phyloP scores from a whole-genome alignment of 2,329 filamentous ascomycete genomes.

The Emergomyces africanus region DNA sequence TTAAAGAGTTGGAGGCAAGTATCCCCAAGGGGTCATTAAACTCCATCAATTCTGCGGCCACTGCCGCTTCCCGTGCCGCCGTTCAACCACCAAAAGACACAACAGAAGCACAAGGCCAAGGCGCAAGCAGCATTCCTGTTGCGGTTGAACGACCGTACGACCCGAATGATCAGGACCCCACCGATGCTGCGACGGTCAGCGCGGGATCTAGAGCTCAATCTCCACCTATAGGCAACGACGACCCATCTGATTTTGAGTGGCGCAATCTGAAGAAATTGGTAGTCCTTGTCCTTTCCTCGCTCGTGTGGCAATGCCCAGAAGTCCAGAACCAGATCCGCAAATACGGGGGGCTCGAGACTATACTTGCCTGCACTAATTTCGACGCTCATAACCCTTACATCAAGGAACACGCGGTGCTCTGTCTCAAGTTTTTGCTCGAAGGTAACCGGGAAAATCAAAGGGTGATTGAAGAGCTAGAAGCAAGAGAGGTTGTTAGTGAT shows the following conservation, averaged over 20 bases:
- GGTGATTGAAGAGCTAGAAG: conserved; percentile 38
- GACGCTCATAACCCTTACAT: conserved; percentile 93
- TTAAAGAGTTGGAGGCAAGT: conserved; percentile 75
- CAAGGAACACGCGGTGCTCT: conserved; percentile 79
- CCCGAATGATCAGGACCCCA: conserved; percentile 25
- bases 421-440: conserved; percentile 59
- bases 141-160: conserved; percentile 57
- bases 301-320: conserved; percentile 73
- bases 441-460: conserved; percentile 40
- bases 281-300: conserved; percentile 74
- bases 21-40: conserved; percentile 69
- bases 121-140: conserved; percentile 26
- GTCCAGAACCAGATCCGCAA: conserved; percentile 82
- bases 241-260: conserved; percentile 56
- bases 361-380: conserved; percentile 80
- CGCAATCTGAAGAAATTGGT: conserved; percentile 86
- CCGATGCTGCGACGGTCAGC: conserved; percentile 25
- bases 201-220: conserved; percentile 33
- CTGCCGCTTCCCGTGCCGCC: conserved; percentile 16
- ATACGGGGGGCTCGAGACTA: conserved; percentile 72
- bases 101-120: conserved; percentile 17
- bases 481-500: conserved; percentile 30
- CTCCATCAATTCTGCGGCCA: conserved; percentile 10
- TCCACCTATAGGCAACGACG: conserved; percentile 41
- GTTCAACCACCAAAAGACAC: conserved; percentile 16